Conservation (phyloP, 1,284 basidiomycete species). For the Pascua guehoae region DNA sequence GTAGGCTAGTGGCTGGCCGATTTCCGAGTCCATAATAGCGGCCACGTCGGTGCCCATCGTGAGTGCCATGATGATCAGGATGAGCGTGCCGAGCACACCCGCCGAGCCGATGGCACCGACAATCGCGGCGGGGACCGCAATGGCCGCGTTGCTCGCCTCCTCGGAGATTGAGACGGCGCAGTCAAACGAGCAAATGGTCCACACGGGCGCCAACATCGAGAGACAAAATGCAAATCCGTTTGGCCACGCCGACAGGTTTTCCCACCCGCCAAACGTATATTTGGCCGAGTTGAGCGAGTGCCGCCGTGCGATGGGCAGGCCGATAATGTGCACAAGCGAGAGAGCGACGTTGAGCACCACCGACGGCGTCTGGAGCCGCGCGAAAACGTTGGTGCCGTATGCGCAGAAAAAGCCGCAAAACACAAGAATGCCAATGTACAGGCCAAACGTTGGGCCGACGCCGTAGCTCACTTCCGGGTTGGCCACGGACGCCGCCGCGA, state of each 20-base stretch:
- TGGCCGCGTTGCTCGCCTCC: constrained; percentile 63
- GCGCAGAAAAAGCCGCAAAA: constrained; percentile 56
- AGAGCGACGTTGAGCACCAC: constrained; percentile 64
- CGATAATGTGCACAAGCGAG: constrained; percentile 71
- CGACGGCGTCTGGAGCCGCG: constrained; percentile 68
- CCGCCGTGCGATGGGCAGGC: constrained; percentile 67
- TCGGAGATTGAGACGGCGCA: constrained; percentile 73
- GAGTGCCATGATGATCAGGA: constrained; percentile 35
- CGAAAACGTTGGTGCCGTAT: constrained; percentile 63
- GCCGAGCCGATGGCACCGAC: constrained; percentile 60
- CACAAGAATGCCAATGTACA: constrained; percentile 42
- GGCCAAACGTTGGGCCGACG: constrained; percentile 39
- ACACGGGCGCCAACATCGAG: constrained; percentile 69
- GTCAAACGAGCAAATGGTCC: constrained; percentile 64
- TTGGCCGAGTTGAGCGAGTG: constrained; percentile 63
- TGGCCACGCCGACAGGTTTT: constrained; percentile 61
- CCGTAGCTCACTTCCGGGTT: constrained; percentile 33
- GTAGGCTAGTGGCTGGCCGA: constrained; percentile 61
- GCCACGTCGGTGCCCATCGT: constrained; percentile 59
- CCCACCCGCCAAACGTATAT: constrained; percentile 51
- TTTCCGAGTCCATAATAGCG: constrained; percentile 58
- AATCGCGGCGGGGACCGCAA: constrained; percentile 67
- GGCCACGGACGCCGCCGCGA: constrained; percentile 41
- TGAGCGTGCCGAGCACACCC: constrained; percentile 57
- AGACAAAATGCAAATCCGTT: constrained; percentile 70